Base-by-base conservation (phyloP, 208 protist species). In the Phytomonas francai region DNA sequence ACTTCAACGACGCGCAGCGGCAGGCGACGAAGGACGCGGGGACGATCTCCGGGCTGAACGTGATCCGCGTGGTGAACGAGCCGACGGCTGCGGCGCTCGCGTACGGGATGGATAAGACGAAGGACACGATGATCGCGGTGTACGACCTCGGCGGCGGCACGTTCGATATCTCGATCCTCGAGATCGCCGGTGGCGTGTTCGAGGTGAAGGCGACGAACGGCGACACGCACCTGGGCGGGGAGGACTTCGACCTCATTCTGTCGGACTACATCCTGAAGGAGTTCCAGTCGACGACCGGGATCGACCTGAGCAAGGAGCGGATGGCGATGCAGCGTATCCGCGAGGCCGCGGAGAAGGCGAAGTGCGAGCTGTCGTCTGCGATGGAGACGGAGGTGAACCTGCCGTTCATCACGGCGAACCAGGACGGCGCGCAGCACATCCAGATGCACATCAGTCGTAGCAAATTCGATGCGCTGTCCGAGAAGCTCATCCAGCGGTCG, bases 1-100 rank as follows among this genome's bases (percentile, higher is more conserved):
- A 99, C 85, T 99, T 99, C 89, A 98, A 98, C 83, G 97, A 99
- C 78, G 79, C 94, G 4, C 98, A 99, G 88, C 77, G 98, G 49
- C 90, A 98, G 88, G 96, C 98, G 19, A 99, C 97, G 22, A 98
- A 98, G 84, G 97, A 99, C 74, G 98, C 98, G 19, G 98, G 97
- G 56, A 76, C 73, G 30, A 98, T 99, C 66, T 73, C 83, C 12
- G 98, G 98, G 51, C 71, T 91, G 29, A 95, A 99, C 64, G 95
- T 99, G 42, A 70, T 98, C 45, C 89, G 98, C 70, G 99, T 99
- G 68, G 97, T 99, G 67, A 99, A 99, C 91, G 98, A 99, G 86
- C 98, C 98, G 59, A 99, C 98, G 28, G 97, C 98, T 25, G 98
- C 98, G 30, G 97, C 98, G 63, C 63, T 84, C 83, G 32, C 68